These are phyloP conservation scores for Syncephalis plumigaleata DNA, from an alignment of 371 early-diverging fungal genomes.

Conservation along the genomic window DNA sequence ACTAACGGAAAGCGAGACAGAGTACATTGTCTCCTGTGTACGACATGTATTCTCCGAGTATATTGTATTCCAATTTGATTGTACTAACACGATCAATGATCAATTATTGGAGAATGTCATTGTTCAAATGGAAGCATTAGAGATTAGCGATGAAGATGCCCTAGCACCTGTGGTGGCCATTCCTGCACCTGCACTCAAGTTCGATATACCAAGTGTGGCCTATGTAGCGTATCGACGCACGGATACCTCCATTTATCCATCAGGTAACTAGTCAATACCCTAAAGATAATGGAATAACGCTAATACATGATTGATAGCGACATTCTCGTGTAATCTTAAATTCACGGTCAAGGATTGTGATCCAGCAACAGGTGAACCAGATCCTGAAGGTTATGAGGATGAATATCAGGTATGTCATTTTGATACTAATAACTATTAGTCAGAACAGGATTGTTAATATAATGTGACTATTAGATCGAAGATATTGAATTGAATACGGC, in stretches of 20 bases:
- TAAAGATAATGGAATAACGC: too few relatives aligned
- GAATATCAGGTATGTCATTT: slow-evolving; percentile 49
- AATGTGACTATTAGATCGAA: slow-evolving; percentile 59
- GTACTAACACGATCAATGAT: slow-evolving; percentile 87
- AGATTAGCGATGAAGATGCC: slow-evolving; percentile 27
- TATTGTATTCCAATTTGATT: slow-evolving; percentile 89
- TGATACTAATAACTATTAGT: background rate
- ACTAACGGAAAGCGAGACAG: slow-evolving; percentile 89
- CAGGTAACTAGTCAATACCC: slow-evolving; percentile 18
- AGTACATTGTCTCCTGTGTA: slow-evolving; percentile 78
- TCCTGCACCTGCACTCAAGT: slow-evolving; percentile 49
- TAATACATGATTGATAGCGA: too few relatives aligned
- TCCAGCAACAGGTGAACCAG: slow-evolving; percentile 75
- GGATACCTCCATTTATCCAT: slow-evolving; percentile 32
- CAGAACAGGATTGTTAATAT: too few relatives aligned
- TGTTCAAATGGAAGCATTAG: slow-evolving; percentile 52
- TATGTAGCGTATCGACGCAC: slow-evolving; percentile 67
- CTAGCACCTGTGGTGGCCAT: slow-evolving; percentile 34
- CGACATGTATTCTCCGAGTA: slow-evolving; percentile 86
- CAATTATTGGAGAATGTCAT: slow-evolving; percentile 78
- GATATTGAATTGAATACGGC: slow-evolving; percentile 64
- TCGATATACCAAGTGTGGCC: slow-evolving; percentile 55
- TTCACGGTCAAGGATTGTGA: slow-evolving; percentile 91
- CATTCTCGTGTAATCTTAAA: slow-evolving; percentile 75
- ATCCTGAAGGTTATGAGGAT: slow-evolving; percentile 87